These are phyloP conservation scores for Zizania palustris DNA, from an alignment of 202 grass and related monocot species.

Conservation along the genomic window DNA sequence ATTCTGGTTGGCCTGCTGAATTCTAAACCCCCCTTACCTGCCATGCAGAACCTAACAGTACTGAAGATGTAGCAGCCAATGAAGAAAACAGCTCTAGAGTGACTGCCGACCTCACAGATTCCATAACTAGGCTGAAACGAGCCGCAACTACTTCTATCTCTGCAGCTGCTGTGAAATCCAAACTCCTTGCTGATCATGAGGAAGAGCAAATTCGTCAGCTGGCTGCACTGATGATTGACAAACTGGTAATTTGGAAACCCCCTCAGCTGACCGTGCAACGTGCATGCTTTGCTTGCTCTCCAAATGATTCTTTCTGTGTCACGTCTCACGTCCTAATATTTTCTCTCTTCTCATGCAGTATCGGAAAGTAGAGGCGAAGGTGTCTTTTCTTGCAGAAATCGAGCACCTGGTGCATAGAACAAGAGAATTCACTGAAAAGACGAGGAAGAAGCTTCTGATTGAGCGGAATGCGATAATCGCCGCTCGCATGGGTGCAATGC, in stretches of 20 bases:
- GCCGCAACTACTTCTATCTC: constrained; percentile 82
- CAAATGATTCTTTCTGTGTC: constrained; percentile 7
- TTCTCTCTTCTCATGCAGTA: constrained; percentile 57
- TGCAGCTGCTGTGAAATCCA: constrained; percentile 86
- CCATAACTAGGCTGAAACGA: constrained; percentile 73
- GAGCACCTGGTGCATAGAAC: constrained; percentile 68
- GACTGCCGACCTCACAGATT: constrained; percentile 37
- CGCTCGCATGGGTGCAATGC: constrained; percentile 62
- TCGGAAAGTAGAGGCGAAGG: constrained; percentile 81
- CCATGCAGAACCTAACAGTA: constrained; percentile 44
- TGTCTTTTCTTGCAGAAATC: constrained; percentile 73
- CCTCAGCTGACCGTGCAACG: background rate
- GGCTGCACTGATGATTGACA: constrained; percentile 81
- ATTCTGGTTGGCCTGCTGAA: constrained; percentile 14
- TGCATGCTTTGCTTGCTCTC: constrained; percentile 18
- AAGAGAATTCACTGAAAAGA: constrained; percentile 84
- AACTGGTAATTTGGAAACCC: constrained; percentile 59
- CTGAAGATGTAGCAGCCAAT: constrained; percentile 18
- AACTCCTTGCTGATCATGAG: constrained; percentile 84
- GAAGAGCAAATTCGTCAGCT: constrained; percentile 77
- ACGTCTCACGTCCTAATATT: constrained; percentile 16
- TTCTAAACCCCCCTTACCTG: constrained; percentile 32
- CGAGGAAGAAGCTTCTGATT: constrained; percentile 80
- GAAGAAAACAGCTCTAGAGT: constrained; percentile 46
- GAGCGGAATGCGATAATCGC: constrained; percentile 88